Evolutionary conservation across 1,139 yeast genomes (phyloP).

Genomic region (Debaryomycetaceae sp.): DNA sequence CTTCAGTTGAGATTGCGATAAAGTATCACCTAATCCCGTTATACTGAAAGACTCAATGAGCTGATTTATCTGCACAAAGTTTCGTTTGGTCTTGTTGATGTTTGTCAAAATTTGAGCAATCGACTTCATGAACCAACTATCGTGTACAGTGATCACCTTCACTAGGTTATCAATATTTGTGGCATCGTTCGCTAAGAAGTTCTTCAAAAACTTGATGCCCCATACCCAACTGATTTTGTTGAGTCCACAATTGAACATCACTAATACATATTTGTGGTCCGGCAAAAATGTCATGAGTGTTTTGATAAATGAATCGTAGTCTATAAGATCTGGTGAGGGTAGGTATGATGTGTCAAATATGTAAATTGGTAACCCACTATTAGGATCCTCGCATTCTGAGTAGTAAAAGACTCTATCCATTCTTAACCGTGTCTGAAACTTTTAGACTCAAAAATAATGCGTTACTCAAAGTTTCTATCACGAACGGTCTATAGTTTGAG

Average conservation of each 20-base stretch:
- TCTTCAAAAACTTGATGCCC: slow-evolving; percentile 71
- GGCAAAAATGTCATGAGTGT: slow-evolving; percentile 48
- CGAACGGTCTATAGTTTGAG: too few species aligned
- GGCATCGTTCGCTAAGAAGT: slow-evolving; percentile 51
- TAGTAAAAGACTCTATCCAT: slow-evolving; percentile 59
- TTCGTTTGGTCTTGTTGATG: slow-evolving; percentile 32
- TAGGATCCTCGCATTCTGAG: slow-evolving; percentile 57
- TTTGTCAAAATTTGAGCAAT: slow-evolving; percentile 71
- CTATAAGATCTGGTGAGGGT: slow-evolving; percentile 51
- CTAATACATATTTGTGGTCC: slow-evolving; percentile 53
- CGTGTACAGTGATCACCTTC: slow-evolving; percentile 80
- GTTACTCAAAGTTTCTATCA: too few species aligned
- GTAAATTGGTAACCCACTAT: slow-evolving; percentile 60
- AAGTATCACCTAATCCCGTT: slow-evolving; percentile 1
- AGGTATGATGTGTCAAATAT: slow-evolving; percentile 75
- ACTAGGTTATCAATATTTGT: slow-evolving; percentile 47
- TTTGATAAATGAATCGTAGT: slow-evolving; percentile 40
- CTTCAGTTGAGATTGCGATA: slow-evolving; percentile 3
- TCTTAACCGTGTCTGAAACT: not conserved
- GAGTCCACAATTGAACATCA: slow-evolving; percentile 80
- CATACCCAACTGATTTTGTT: slow-evolving; percentile 68
- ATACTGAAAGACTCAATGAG: slow-evolving; percentile 26
- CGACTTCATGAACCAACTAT: slow-evolving; percentile 84
- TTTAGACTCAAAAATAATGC: too few species aligned
- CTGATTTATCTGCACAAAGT: slow-evolving; percentile 25